Conservation (phyloP, 192 early-diverging fungal species). For the Backusella australiensis region DNA sequence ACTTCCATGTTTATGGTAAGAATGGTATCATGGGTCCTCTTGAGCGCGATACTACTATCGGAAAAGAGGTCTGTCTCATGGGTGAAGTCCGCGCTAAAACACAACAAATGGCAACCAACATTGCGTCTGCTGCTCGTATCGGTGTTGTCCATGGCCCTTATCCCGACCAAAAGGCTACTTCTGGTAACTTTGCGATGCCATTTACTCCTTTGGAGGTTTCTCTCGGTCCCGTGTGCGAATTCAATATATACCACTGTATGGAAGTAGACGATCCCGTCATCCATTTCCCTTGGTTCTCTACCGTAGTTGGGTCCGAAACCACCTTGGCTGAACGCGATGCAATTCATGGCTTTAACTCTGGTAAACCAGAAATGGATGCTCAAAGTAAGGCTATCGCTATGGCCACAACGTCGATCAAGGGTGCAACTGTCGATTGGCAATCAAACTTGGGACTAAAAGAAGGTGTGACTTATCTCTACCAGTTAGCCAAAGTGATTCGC, state of each 20-base stretch:
- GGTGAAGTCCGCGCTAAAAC: slow-evolving; percentile 10
- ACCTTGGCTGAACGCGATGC: neutral
- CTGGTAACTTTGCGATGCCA: slow-evolving; percentile 21
- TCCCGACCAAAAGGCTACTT: slow-evolving; percentile 10
- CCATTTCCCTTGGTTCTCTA: neutral
- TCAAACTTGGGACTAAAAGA: neutral
- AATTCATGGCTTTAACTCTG: neutral
- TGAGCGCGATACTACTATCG: neutral
- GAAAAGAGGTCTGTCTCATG: slow-evolving; percentile 5
- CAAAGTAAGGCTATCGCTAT: neutral
- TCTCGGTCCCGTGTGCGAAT: slow-evolving; percentile 11
- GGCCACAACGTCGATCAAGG: neutral
- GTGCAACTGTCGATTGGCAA: neutral
- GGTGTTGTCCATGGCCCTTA: slow-evolving; percentile 16
- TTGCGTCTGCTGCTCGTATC: slow-evolving; percentile 18
- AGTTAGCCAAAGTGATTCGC: slow-evolving; percentile 8
- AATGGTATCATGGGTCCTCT: neutral
- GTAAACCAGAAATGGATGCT: neutral
- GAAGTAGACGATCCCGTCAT: slow-evolving; percentile 12
- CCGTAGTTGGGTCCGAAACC: neutral
- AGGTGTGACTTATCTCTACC: slow-evolving; percentile 1
- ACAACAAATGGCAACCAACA: neutral
- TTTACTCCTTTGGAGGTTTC: slow-evolving; percentile 18
- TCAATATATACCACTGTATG: slow-evolving; percentile 21
- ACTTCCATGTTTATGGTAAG: slow-evolving; percentile 20